phyloP scores from a whole-genome alignment of 345 rosid genomes.

The Hibiscus syriacus region DNA sequence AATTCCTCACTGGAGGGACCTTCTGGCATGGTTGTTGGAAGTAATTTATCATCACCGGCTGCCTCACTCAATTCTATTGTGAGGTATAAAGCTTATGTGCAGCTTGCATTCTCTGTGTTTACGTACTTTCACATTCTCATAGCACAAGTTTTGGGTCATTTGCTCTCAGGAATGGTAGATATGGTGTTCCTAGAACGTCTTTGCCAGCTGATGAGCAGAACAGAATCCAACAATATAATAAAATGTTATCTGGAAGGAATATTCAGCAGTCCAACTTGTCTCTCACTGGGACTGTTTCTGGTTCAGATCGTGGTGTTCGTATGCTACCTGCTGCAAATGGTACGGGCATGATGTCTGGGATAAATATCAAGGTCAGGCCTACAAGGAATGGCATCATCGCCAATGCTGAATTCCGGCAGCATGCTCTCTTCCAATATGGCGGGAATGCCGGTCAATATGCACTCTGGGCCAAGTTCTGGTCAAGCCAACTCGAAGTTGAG shows the following conservation, averaged over 20 bases:
- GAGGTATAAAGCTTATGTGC: conserved; percentile 32
- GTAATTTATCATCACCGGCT: conserved; percentile 48
- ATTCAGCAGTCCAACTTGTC: conserved; percentile 65
- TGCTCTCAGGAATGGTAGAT: conserved; percentile 60
- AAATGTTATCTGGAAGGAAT: conserved; percentile 56
- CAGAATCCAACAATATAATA: conserved; percentile 60
- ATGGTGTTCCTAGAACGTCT: too few species aligned
- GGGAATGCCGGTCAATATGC: too few species aligned
- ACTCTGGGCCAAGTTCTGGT: too few species aligned
- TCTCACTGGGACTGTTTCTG: conserved; percentile 54
- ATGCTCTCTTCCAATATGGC: conserved; percentile 63
- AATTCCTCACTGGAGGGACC: conserved; percentile 58
- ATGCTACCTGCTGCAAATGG: conserved; percentile 63
- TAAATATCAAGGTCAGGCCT: conserved; percentile 68
- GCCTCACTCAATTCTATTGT: conserved; percentile 47
- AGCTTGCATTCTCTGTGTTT: conserved; percentile 13
- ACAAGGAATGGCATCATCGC: conserved; percentile 66
- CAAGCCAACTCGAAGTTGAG: too few species aligned
- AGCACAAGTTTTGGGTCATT: neutral
- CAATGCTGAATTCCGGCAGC: conserved; percentile 58
- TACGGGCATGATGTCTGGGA: conserved; percentile 52
- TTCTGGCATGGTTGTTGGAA: too few species aligned
- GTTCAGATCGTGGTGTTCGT: conserved; percentile 56
- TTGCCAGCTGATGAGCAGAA: conserved; percentile 79
- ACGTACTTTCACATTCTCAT: conserved; percentile 13